Conservation (phyloP, 108 stramenopile species). For the Cafeteria roenbergensis region DNA sequence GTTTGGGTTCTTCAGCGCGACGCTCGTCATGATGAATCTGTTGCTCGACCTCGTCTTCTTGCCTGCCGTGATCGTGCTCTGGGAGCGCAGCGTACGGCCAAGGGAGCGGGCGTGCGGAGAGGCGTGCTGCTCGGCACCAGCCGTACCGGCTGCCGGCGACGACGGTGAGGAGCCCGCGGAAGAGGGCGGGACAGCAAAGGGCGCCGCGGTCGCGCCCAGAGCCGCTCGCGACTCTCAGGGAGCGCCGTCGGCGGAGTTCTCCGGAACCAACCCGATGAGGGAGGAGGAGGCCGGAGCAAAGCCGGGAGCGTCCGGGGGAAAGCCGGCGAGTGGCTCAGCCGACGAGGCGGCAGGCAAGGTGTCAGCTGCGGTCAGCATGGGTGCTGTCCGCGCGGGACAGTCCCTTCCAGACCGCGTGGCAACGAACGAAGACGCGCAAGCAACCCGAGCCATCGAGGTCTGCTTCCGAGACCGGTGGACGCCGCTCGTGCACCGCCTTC, state of each 20-base stretch:
- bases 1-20: constrained; percentile 28
- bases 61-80: constrained; percentile 19
- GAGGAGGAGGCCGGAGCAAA: too few species aligned
- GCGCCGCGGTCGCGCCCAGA: too few species aligned
- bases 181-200: background rate
- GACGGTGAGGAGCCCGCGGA: background rate
- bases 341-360: background rate
- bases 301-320: background rate
- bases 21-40: constrained; percentile 23
- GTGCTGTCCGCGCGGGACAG: too few species aligned
- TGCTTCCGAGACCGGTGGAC: background rate
- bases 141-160: background rate
- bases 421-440: background rate
- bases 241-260: too few species aligned
- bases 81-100: background rate
- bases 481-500: background rate
- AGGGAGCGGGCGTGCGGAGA: background rate
- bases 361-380: too few species aligned
- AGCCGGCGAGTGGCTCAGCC: background rate
- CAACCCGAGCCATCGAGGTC: background rate
- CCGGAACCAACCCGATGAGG: too few species aligned
- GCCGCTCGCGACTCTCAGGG: background rate
- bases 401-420: too few species aligned
- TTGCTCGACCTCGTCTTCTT: constrained; percentile 15
- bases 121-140: background rate